Conservation (phyloP, 495 filamentous ascomycete species). For the Antarctomyces pellizariae region DNA sequence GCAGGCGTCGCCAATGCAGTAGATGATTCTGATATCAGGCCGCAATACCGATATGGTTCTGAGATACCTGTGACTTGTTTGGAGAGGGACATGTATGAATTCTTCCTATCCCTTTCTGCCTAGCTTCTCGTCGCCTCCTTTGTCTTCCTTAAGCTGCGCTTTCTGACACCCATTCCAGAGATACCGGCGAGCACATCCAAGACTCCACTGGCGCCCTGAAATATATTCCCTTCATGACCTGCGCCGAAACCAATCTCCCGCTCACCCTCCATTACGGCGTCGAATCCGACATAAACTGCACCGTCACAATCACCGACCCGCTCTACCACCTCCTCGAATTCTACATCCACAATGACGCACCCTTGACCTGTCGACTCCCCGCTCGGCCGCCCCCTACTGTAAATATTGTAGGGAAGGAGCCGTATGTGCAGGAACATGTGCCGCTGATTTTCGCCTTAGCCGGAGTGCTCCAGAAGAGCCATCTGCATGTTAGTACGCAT, state of each 20-base stretch:
- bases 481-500: slow-evolving; percentile 74
- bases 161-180: slow-evolving; percentile 15
- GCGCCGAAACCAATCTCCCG: slow-evolving; percentile 69
- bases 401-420: slow-evolving; percentile 2
- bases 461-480: slow-evolving; percentile 68
- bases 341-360: slow-evolving; percentile 92
- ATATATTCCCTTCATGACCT: slow-evolving; percentile 81
- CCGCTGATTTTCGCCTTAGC: slow-evolving; percentile 63
- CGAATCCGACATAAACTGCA: slow-evolving; percentile 75
- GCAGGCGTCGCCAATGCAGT: too few relatives aligned
- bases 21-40: too few relatives aligned
- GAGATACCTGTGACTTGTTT: slow-evolving; percentile 40
- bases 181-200: slow-evolving; percentile 54
- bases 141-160: not conserved
- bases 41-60: slow-evolving; percentile 18
- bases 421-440: slow-evolving; percentile 25
- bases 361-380: slow-evolving; percentile 77
- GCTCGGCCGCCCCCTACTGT: slow-evolving; percentile 33
- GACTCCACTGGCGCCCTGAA: slow-evolving; percentile 60
- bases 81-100: slow-evolving; percentile 38
- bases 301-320: slow-evolving; percentile 62
- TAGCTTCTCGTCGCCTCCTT: slow-evolving; percentile 1
- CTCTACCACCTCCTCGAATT: slow-evolving; percentile 97
- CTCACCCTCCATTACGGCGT: slow-evolving; percentile 71
- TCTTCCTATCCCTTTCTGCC: not conserved